These are phyloP conservation scores for Leptodontidium sp. DNA, from an alignment of 2,329 filamentous ascomycete genomes.

Conservation along the genomic window DNA sequence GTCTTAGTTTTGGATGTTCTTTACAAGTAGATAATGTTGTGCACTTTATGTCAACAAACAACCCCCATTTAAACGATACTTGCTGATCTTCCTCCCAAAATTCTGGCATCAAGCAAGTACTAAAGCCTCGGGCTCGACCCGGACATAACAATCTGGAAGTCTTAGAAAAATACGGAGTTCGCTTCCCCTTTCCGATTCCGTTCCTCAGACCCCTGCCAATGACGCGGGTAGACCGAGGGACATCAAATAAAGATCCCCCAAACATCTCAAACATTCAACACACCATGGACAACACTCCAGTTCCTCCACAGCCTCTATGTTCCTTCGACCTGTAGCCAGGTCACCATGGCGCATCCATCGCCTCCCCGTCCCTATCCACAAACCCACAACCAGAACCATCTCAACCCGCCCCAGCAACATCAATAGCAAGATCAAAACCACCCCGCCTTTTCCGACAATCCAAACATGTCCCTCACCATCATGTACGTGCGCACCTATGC, in stretches of 20 bases:
- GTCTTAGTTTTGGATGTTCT: no score
- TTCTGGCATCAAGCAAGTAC: neutral
- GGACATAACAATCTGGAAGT: neutral
- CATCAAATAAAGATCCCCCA: neutral
- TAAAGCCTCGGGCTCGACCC: neutral
- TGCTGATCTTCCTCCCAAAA: neutral
- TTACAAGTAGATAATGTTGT: neutral
- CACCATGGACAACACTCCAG: constrained; percentile 6
- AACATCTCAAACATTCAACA: neutral
- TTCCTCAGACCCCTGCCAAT: constrained; percentile 11
- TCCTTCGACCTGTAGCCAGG: constrained; percentile 31
- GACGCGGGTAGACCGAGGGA: neutral
- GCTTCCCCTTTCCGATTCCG: neutral
- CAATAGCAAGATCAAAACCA: constrained; percentile 2
- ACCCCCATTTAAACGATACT: neutral
- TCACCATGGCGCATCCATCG: constrained; percentile 32
- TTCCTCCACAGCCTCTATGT: constrained; percentile 33
- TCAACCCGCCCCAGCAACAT: constrained; percentile 5
- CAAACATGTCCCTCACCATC: constrained; percentile 74
- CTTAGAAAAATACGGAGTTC: constrained; percentile 11
- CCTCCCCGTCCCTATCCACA: neutral
- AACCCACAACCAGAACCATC: constrained; percentile 1
- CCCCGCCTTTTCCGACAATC: constrained; percentile 41
- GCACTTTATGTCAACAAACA: neutral
- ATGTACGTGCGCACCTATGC: constrained; percentile 76